These are phyloP conservation scores for Helminthosporium solani DNA, from an alignment of 2,329 filamentous ascomycete species.

Conservation along the genomic window DNA sequence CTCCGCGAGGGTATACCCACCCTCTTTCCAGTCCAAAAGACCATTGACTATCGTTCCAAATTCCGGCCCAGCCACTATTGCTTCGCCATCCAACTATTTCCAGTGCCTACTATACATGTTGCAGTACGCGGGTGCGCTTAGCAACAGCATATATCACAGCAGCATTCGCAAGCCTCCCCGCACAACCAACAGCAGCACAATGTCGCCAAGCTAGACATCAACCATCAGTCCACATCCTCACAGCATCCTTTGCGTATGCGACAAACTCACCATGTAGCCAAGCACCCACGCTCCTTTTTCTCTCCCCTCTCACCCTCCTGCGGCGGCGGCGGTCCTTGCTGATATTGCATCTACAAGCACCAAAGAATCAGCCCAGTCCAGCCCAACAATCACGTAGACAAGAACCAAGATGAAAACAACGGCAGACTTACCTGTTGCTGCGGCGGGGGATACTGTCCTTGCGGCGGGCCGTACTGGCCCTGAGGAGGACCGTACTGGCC, in stretches of 20 bases:
- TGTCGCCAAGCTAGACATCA: constrained; percentile 29
- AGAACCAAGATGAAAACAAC: too few species aligned
- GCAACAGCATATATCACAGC: constrained; percentile 37
- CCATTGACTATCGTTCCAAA: too few species aligned
- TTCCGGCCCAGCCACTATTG: too few species aligned
- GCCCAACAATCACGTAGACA: not conserved
- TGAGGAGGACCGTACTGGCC: constrained; percentile 21
- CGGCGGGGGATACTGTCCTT: constrained; percentile 9
- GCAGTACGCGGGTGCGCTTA: constrained; percentile 8
- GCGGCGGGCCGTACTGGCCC: constrained; percentile 18
- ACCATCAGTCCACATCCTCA: not conserved
- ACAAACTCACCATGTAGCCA: constrained; percentile 33
- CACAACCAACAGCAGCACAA: constrained; percentile 41
- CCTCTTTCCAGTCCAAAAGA: not conserved
- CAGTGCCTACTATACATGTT: too few species aligned
- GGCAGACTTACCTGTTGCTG: too few species aligned
- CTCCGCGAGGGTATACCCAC: not conserved
- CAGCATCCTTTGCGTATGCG: too few species aligned
- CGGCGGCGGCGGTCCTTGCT: constrained; percentile 25
- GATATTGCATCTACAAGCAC: constrained; percentile 34
- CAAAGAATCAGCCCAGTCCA: not conserved
- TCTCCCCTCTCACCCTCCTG: constrained; percentile 23
- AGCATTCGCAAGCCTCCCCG: constrained; percentile 40
- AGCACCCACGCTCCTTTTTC: constrained; percentile 37
- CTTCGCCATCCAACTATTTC: too few species aligned